Percentiles rank a stretch among this genome's conserved stretches.
Evolutionary conservation across 306 rosid species (phyloP).

Genomic region (Rosa rugosa): DNA sequence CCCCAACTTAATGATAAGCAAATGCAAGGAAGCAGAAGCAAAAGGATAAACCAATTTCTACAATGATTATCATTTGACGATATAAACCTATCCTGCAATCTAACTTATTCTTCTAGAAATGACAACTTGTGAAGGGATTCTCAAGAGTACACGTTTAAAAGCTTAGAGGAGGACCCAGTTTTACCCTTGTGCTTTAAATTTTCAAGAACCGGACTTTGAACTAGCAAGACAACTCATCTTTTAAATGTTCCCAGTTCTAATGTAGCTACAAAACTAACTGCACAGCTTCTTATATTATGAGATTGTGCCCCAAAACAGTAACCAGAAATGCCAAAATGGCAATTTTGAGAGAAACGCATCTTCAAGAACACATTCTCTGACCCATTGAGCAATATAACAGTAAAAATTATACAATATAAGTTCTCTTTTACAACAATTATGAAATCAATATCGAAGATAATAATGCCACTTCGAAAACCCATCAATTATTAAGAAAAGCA

Average conservation of each 20-base stretch:
- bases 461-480: background rate
- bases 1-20: conserved; percentile 6
- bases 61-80: background rate
- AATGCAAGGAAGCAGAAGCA: conserved; percentile 15
- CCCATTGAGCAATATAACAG: background rate
- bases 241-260: background rate
- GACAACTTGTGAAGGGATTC: background rate
- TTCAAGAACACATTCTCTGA: background rate
- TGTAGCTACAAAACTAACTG: background rate
- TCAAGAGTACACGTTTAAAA: background rate
- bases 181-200: conserved; percentile 15
- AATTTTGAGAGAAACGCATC: background rate
- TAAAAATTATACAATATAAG: background rate
- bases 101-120: background rate
- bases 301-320: background rate
- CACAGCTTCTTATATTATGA: background rate
- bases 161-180: background rate
- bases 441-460: background rate
- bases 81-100: conserved; percentile 4
- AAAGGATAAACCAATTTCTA: background rate
- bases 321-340: background rate
- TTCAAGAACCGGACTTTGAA: background rate
- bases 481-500: background rate
- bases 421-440: background rate
- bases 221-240: background rate